Evolutionary conservation across 768 basidiomycete genomes (phyloP).

Genomic region (Mycena indigotica): DNA sequence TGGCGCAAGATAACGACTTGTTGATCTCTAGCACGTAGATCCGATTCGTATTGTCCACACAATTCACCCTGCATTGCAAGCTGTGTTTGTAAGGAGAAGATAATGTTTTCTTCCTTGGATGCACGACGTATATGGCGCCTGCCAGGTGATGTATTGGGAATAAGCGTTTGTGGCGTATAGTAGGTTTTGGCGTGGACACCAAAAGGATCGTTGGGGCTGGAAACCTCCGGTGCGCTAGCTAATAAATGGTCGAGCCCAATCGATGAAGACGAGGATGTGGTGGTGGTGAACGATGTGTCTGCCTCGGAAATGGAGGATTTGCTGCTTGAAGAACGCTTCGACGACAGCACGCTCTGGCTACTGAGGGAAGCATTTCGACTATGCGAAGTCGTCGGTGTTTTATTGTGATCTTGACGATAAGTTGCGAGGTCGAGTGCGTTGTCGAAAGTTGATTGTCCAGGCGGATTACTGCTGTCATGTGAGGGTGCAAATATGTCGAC

Average conservation of each 20-base stretch:
- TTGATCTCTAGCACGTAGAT: slow-evolving; percentile 73
- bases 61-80: slow-evolving; percentile 72
- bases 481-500: slow-evolving; percentile 54
- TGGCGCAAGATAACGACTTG: slow-evolving; percentile 61
- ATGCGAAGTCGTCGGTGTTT: slow-evolving; percentile 37
- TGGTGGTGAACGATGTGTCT: slow-evolving; percentile 26
- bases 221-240: no score
- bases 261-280: slow-evolving; percentile 32
- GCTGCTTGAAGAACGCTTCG: slow-evolving; percentile 30
- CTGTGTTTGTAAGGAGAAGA: slow-evolving; percentile 74
- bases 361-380: slow-evolving; percentile 69
- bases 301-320: slow-evolving; percentile 31
- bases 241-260: no score
- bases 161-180: slow-evolving; percentile 75
- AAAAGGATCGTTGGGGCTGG: slow-evolving; percentile 71
- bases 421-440: slow-evolving; percentile 39
- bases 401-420: slow-evolving; percentile 38
- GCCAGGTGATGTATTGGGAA: slow-evolving; percentile 65
- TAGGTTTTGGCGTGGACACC: slow-evolving; percentile 72
- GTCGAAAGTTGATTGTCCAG: no score
- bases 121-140: slow-evolving; percentile 59
- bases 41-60: slow-evolving; percentile 74
- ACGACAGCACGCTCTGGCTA: slow-evolving; percentile 61
- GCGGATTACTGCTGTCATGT: no score
- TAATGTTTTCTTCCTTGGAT: slow-evolving; percentile 73